phyloP scores from a whole-genome alignment of 164 flowering plant species.

The Tetracentron sinense region DNA sequence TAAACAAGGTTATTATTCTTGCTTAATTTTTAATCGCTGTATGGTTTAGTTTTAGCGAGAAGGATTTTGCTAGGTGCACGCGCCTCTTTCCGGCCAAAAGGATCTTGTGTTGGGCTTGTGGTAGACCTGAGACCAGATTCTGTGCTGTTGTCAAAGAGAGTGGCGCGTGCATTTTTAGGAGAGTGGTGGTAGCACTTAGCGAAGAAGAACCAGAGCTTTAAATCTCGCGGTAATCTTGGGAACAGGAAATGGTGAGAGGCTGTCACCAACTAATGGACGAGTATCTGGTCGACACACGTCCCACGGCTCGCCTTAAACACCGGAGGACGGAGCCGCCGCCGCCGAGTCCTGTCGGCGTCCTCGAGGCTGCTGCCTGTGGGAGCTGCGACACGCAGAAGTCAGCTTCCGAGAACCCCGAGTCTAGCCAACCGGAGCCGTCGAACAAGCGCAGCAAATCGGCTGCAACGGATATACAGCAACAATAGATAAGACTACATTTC shows the following conservation, averaged over 20 bases:
- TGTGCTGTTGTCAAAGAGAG: too few species aligned
- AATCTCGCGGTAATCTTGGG: not conserved
- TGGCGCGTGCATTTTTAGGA: too few species aligned
- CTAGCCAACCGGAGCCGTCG: constrained; percentile 30
- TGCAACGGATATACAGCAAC: constrained; percentile 32
- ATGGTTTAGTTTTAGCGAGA: not conserved
- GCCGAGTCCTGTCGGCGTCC: constrained; percentile 62
- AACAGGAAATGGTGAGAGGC: constrained; percentile 54
- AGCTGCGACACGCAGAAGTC: constrained; percentile 51
- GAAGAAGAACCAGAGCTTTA: too few species aligned
- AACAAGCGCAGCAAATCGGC: constrained; percentile 35
- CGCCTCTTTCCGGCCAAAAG: too few species aligned
- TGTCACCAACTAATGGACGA: constrained; percentile 69
- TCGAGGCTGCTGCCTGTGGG: constrained; percentile 55
- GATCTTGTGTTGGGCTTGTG: too few species aligned
- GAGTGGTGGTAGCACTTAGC: too few species aligned
- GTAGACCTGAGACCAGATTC: too few species aligned
- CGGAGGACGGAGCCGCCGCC: constrained; percentile 18
- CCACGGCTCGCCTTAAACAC: constrained; percentile 17
- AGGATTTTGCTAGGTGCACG: too few species aligned
- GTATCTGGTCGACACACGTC: constrained; percentile 55
- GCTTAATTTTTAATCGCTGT: too few species aligned
- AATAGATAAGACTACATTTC: too few species aligned
- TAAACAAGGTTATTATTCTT: constrained; percentile 35
- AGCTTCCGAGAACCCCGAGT: constrained; percentile 18